phyloP scores from a whole-genome alignment of 495 filamentous ascomycete genomes.

The Pseudoneurospora amorphoporcata region DNA sequence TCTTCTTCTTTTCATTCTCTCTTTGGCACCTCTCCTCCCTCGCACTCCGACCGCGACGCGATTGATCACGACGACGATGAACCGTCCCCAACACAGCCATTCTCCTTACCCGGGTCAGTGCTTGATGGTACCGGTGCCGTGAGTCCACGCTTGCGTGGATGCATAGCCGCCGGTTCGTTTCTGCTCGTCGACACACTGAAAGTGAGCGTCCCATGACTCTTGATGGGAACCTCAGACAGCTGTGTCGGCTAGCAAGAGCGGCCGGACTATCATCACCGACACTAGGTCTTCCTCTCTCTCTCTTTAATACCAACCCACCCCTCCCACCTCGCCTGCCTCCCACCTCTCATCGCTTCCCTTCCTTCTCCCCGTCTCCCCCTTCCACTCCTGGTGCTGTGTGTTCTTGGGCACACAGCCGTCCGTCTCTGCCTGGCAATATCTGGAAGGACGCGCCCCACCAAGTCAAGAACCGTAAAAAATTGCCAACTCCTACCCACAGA shows the following conservation, averaged over 20 bases:
- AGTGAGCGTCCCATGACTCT: neutral
- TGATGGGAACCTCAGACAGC: conserved; percentile 1
- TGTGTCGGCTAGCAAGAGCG: conserved; percentile 1
- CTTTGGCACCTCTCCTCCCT: neutral
- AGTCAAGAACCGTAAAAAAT: conserved; percentile 4
- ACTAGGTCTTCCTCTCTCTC: neutral
- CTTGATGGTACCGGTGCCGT: conserved; percentile 5
- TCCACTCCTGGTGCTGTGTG: neutral
- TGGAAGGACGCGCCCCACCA: conserved; percentile 1
- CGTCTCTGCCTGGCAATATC: neutral
- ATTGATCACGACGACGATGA: neutral
- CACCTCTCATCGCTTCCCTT: no score
- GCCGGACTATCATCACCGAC: conserved; percentile 5
- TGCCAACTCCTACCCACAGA: conserved; percentile 3
- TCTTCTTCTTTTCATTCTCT: neutral
- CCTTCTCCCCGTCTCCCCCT: neutral
- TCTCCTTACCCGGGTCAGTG: conserved; percentile 1
- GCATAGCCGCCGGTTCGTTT: conserved; percentile 4
- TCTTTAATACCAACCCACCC: no score
- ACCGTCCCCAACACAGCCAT: neutral
- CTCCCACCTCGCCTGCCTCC: no score
- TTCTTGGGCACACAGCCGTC: neutral
- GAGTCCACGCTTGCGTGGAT: conserved; percentile 3
- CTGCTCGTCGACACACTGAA: conserved; percentile 1
- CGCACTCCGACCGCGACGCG: neutral